Conservation (phyloP, 2,329 filamentous ascomycete species). For the Mollisia scopiformis region DNA sequence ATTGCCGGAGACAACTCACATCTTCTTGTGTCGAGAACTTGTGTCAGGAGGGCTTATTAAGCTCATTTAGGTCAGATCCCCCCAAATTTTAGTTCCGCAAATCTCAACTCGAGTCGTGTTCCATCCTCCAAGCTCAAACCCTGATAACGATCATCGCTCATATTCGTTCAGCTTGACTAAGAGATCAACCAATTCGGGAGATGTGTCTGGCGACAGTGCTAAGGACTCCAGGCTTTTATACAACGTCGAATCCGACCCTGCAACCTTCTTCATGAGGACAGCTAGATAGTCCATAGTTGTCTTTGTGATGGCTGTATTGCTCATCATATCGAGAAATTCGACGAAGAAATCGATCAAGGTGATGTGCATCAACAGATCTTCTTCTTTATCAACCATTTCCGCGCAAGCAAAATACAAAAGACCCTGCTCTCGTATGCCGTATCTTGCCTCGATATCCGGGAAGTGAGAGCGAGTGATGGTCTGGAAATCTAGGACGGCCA, state of each 20-base stretch:
- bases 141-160: constrained; percentile 2
- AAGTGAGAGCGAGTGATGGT: constrained; percentile 31
- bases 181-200: constrained; percentile 34
- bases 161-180: constrained; percentile 27
- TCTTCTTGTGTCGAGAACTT: not conserved
- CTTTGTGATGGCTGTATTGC: constrained; percentile 30
- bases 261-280: constrained; percentile 30
- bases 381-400: constrained; percentile 37
- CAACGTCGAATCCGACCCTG: constrained; percentile 28
- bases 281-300: constrained; percentile 32
- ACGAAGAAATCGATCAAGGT: constrained; percentile 37
- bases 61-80: no score
- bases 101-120: not conserved
- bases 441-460: constrained; percentile 31
- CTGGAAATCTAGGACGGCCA: constrained; percentile 34
- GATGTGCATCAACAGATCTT: constrained; percentile 39
- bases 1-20: not conserved
- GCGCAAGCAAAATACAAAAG: constrained; percentile 36
- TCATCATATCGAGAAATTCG: constrained; percentile 36
- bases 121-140: not conserved
- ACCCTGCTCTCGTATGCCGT: constrained; percentile 26
- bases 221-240: constrained; percentile 34
- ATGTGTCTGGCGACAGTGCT: constrained; percentile 26
- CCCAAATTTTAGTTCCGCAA: no score
- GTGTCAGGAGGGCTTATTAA: not conserved